Base-by-base conservation (phyloP, 257 asterid genomes). In the Hygrophila difformis region DNA sequence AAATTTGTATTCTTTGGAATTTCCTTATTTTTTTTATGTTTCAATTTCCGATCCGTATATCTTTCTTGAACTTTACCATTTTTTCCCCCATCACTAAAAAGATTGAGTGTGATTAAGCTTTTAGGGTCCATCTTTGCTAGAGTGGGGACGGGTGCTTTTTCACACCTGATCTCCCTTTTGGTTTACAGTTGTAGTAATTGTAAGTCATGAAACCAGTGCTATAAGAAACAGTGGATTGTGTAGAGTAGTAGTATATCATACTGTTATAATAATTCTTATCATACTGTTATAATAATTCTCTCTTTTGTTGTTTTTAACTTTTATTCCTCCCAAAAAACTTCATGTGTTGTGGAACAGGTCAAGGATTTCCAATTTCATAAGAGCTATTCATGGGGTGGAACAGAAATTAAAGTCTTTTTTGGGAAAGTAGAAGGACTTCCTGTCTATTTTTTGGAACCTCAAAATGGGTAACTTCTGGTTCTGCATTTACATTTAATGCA, bases 401-500 rank as follows among this genome's bases (percentile, higher is more conserved):
- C 87, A 60, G 99, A 91, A 74, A 73, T 91, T 61, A 82, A 78
- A 86, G 95, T 86, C 68, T 86, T 89, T 94, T 44, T 22, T 44
- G 99, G 99, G 51, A 91, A 86, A 71, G 99, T 91, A 46, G 97
- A 86, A 78, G 93, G 97, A 57, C 73, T 86, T 42, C 55, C 85
- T 60, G 99, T 91, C 66, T 80, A 86, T 57, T 86, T 91, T 67
- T 61, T 91, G 88, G 99, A 91, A 74, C 99, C 99, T 71, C 93
- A 86, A 60, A 91, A 86, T 48, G 94, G 99, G 99, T 91, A 78
- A 72, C 20, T 48, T 64, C 53, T 39, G 23, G 14, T 44, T 40
- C 68, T 47, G 20, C 58, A 40, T 22, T 42, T 39, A 40, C 47
- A 42, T 56, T 20, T 55, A 21, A 24, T 26, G 44, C 43, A 8